Conservation (phyloP, 305 asterid species). For the Solanum aculeatissimum region DNA sequence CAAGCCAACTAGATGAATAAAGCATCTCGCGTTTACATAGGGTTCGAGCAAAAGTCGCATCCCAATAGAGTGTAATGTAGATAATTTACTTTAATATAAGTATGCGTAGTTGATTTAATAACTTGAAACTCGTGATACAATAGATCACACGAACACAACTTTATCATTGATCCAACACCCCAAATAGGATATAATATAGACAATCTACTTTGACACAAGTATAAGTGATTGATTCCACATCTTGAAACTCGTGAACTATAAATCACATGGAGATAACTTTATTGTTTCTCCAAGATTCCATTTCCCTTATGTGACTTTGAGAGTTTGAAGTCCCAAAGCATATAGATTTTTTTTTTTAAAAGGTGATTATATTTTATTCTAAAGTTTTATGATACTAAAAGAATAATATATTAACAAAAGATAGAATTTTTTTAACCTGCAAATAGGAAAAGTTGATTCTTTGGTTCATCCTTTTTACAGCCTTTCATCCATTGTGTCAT, state of each 20-base stretch:
- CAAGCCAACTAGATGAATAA: background rate
- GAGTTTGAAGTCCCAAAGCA: background rate
- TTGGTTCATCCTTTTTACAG: background rate
- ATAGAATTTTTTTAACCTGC: background rate
- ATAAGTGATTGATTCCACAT: background rate
- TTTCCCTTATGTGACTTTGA: background rate
- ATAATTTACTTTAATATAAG: no score
- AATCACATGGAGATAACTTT: background rate
- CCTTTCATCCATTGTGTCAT: constrained; percentile 3
- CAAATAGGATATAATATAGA: background rate
- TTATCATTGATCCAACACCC: no score
- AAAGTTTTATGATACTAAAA: background rate
- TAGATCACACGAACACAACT: no score
- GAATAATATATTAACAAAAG: background rate
- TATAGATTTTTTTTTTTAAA: background rate
- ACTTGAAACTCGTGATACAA: no score
- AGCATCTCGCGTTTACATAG: background rate
- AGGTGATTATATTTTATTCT: background rate
- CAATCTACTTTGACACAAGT: background rate
- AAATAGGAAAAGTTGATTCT: constrained; percentile 2
- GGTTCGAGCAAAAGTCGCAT: background rate
- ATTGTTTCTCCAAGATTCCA: background rate
- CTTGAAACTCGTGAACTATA: background rate
- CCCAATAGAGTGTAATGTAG: no score
- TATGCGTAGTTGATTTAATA: no score